These are phyloP conservation scores for Rhynchosporium graminicola DNA, from an alignment of 2,329 filamentous ascomycete species.

Conservation along the genomic window DNA sequence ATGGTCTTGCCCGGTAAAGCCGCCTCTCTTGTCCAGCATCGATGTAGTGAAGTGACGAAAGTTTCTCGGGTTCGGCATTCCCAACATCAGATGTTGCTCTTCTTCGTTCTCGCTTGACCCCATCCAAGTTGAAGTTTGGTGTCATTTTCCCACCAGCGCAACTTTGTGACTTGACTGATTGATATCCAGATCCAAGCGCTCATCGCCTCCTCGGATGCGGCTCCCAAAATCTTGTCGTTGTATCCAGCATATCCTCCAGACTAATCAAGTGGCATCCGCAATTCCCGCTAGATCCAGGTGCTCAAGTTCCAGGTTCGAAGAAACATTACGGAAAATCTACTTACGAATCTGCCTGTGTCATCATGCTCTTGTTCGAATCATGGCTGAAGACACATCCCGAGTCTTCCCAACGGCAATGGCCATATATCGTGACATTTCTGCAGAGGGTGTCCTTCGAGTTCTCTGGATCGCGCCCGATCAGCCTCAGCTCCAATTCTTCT, in stretches of 20 bases:
- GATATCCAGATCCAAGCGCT: not conserved
- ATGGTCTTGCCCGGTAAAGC: too few species aligned
- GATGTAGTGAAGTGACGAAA: too few species aligned
- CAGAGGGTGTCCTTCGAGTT: constrained; percentile 86
- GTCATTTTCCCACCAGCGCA: not conserved
- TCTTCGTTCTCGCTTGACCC: too few species aligned
- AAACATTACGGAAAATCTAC: constrained; percentile 35
- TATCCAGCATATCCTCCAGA: not conserved
- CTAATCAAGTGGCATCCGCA: not conserved
- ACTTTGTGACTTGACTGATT: not conserved
- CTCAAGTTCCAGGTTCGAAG: not conserved
- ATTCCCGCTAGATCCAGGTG: not conserved
- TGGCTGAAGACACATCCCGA: constrained; percentile 89
- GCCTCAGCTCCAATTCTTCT: constrained; percentile 28
- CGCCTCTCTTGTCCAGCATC: too few species aligned
- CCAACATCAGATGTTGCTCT: too few species aligned
- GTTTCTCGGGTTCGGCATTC: too few species aligned
- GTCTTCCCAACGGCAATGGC: constrained; percentile 89
- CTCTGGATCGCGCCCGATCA: constrained; percentile 46
- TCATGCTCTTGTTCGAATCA: constrained; percentile 64
- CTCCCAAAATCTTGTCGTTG: not conserved
- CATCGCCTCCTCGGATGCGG: not conserved
- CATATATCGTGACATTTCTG: constrained; percentile 90
- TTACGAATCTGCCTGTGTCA: constrained; percentile 52
- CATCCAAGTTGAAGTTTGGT: too few species aligned